Conservation (phyloP, 2,329 filamentous ascomycete genomes). For the Madurella fahalii region DNA sequence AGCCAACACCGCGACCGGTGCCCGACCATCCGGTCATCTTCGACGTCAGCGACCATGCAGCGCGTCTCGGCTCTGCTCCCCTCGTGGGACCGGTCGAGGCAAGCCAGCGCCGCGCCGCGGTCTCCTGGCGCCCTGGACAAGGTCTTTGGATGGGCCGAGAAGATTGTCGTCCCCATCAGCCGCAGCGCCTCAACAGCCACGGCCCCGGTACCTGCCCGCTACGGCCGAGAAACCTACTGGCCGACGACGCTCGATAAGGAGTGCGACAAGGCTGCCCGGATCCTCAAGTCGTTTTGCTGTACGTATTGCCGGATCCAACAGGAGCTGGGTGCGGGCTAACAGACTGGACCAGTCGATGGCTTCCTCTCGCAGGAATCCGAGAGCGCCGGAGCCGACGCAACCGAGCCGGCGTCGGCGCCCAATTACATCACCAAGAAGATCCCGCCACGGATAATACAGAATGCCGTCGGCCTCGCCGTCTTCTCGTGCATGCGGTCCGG, state of each 20-base stretch:
- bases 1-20: neutral
- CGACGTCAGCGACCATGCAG: conserved; percentile 33
- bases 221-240: conserved; percentile 33
- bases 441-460: conserved; percentile 76
- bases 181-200: conserved; percentile 21
- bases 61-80: conserved; percentile 45
- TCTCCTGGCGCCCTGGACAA: conserved; percentile 25
- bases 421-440: conserved; percentile 71
- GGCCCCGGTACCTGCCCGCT: conserved; percentile 21
- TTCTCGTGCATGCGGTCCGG: conserved; percentile 96
- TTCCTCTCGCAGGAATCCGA: conserved; percentile 44
- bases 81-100: conserved; percentile 32
- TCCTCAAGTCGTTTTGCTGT: conserved; percentile 88
- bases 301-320: conserved; percentile 33
- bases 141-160: conserved; percentile 33
- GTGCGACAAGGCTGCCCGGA: conserved; percentile 85
- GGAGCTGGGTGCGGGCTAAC: neutral
- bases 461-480: conserved; percentile 85
- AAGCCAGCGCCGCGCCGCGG: conserved; percentile 16
- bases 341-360: conserved; percentile 45
- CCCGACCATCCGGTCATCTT: neutral
- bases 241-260: conserved; percentile 75
- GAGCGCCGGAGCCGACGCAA: conserved; percentile 32
- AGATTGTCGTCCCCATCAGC: conserved; percentile 22
- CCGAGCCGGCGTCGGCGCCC: conserved; percentile 44